phyloP scores from a whole-genome alignment of 768 basidiomycete species.

The Mycena latifolia region DNA sequence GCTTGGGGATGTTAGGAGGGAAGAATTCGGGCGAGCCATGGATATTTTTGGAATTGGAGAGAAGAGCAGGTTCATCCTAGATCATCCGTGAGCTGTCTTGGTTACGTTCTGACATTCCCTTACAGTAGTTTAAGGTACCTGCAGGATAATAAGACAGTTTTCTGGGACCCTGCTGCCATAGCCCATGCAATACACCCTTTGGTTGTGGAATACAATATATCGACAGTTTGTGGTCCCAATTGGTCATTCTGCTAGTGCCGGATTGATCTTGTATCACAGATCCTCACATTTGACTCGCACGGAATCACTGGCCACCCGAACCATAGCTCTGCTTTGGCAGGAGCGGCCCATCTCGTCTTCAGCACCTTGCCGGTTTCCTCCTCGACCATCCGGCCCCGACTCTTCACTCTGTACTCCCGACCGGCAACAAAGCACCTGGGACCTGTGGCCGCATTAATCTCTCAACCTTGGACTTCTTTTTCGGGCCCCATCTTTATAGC shows the following conservation, averaged over 20 bases:
- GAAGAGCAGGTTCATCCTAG: slow-evolving; percentile 53
- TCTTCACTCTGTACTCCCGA: slow-evolving; percentile 13
- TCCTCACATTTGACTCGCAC: slow-evolving; percentile 71
- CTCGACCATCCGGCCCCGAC: background rate
- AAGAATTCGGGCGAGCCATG: slow-evolving; percentile 63
- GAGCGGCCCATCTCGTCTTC: slow-evolving; percentile 52
- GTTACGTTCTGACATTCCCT: background rate
- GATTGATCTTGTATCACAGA: slow-evolving; percentile 48
- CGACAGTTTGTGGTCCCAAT: slow-evolving; percentile 11
- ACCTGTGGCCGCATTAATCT: background rate
- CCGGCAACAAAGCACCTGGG: slow-evolving; percentile 10
- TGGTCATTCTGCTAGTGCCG: background rate
- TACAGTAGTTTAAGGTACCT: slow-evolving; percentile 6
- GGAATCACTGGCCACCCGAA: slow-evolving; percentile 77
- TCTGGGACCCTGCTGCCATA: slow-evolving; percentile 19
- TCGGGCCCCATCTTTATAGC: slow-evolving; percentile 48
- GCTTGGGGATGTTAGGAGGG: slow-evolving; percentile 58
- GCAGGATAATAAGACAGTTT: slow-evolving; percentile 23
- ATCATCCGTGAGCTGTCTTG: slow-evolving; percentile 21
- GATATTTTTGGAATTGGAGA: slow-evolving; percentile 63
- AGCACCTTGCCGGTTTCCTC: background rate
- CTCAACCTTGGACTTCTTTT: slow-evolving; percentile 8
- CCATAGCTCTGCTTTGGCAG: slow-evolving; percentile 61
- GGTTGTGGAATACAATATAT: slow-evolving; percentile 10
- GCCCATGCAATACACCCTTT: slow-evolving; percentile 8